Evolutionary conservation across 208 protist genomes (phyloP).

Genomic region (Hexamita inflata): DNA sequence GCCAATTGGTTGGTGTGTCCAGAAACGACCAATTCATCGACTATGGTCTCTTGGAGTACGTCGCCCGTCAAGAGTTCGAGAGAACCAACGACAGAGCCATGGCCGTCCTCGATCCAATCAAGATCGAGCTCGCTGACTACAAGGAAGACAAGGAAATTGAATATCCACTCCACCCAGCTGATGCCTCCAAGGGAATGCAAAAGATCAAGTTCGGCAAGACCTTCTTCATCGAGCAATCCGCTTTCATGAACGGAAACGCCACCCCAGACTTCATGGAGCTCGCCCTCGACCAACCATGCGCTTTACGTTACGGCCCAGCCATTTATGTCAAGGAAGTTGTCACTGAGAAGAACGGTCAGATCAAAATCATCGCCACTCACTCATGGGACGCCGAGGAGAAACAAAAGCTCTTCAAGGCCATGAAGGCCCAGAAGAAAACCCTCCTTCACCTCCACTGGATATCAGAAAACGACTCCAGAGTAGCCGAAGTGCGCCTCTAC

Average conservation of each 20-base stretch:
- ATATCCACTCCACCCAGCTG: constrained; percentile 32
- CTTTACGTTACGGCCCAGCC: constrained; percentile 34
- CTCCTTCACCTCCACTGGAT: constrained; percentile 33
- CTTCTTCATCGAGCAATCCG: constrained; percentile 34
- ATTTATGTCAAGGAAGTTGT: constrained; percentile 29
- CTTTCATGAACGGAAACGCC: constrained; percentile 43
- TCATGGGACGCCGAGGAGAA: constrained; percentile 1
- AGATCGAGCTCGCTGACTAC: constrained; percentile 39
- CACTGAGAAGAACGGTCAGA: constrained; percentile 20
- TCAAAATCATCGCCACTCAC: background rate
- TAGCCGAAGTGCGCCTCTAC: constrained; percentile 57
- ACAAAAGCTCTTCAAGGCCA: background rate
- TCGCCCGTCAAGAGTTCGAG: constrained; percentile 29
- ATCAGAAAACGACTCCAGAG: background rate
- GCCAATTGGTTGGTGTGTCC: constrained; percentile 73
- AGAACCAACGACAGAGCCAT: constrained; percentile 20
- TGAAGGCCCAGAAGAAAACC: constrained; percentile 16
- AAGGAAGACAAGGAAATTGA: constrained; percentile 32
- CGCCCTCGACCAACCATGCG: background rate
- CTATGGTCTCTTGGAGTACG: constrained; percentile 16
- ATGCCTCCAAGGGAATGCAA: constrained; percentile 29
- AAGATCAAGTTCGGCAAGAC: constrained; percentile 20
- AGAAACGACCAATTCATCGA: constrained; percentile 44
- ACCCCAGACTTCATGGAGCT: background rate
- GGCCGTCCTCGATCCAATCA: constrained; percentile 35